Conservation (phyloP, 306 rosid genomes). For the Quercus aquifolioides region DNA sequence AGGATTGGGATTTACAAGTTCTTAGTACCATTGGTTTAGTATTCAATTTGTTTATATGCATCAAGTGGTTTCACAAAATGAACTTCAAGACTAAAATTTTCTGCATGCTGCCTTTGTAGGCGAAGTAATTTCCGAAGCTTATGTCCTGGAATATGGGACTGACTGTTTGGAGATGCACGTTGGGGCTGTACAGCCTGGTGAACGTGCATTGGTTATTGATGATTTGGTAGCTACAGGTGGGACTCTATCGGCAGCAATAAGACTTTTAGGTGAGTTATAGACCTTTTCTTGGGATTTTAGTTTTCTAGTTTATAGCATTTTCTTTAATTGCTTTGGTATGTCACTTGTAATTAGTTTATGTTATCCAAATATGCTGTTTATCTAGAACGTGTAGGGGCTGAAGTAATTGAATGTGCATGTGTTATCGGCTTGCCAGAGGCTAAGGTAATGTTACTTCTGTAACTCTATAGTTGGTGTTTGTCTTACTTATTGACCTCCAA, state of each 20-base stretch:
- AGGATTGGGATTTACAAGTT: background rate
- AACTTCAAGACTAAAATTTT: background rate
- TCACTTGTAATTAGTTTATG: conserved; percentile 7
- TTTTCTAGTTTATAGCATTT: conserved; percentile 1
- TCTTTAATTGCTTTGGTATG: conserved; percentile 8
- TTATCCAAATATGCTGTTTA: conserved; percentile 18
- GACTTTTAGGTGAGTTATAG: conserved; percentile 65
- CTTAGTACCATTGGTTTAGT: background rate
- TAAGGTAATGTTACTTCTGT: conserved; percentile 49
- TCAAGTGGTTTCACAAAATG: background rate
- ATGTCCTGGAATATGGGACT: conserved; percentile 83
- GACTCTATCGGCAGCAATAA: conserved; percentile 85
- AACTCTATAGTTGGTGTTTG: background rate
- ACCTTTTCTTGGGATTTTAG: background rate
- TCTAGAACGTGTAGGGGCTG: conserved; percentile 82
- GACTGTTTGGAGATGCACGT: conserved; percentile 92
- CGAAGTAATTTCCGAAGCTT: conserved; percentile 74
- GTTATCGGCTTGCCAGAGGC: conserved; percentile 89
- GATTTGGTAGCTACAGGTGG: conserved; percentile 98
- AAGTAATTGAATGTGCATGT: conserved; percentile 94
- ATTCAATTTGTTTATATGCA: background rate
- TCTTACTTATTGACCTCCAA: conserved; percentile 6
- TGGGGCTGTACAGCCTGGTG: conserved; percentile 76
- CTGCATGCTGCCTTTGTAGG: conserved; percentile 42
- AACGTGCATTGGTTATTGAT: conserved; percentile 80